Percentiles rank a stretch among this genome's conserved stretches.
Conservation (phyloP, 2,329 filamentous ascomycete species). For the Calonectria pseudoturangicola region DNA sequence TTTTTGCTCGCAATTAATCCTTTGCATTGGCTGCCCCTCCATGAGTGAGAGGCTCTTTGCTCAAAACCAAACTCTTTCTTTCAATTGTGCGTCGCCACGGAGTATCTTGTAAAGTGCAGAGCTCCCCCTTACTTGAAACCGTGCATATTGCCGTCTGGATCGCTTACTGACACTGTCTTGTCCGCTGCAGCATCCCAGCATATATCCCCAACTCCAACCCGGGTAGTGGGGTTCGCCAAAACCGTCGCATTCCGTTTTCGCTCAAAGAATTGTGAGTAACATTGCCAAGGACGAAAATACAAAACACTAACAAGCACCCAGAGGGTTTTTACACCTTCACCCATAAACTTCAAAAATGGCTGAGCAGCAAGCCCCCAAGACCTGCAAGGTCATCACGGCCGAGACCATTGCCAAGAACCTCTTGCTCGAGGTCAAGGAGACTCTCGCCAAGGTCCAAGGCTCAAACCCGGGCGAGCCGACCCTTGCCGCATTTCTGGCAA, state of each 20-base stretch:
- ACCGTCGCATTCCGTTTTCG: conserved; percentile 35
- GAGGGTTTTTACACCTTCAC: background rate
- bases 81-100: conserved; percentile 45
- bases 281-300: conserved; percentile 17
- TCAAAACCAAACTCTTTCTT: conserved; percentile 42
- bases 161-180: conserved; percentile 19
- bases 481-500: conserved; percentile 93
- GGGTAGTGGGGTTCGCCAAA: conserved; percentile 44
- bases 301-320: conserved; percentile 38
- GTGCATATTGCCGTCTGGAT: background rate
- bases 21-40: conserved; percentile 49
- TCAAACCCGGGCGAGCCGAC: conserved; percentile 76
- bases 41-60: conserved; percentile 36
- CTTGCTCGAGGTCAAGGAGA: conserved; percentile 85
- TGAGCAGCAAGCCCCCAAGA: conserved; percentile 69
- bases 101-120: conserved; percentile 35
- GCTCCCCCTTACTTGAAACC: conserved; percentile 27
- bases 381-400: conserved; percentile 95
- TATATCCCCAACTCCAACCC: conserved; percentile 40
- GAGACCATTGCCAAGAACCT: conserved; percentile 90
- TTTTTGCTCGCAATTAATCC: conserved; percentile 47
- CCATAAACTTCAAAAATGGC: conserved; percentile 52
- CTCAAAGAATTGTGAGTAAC: conserved; percentile 44
- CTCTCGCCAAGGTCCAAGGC: conserved; percentile 81
- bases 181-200: conserved; percentile 36